Percentiles rank a stretch among this genome's conserved stretches.
Evolutionary conservation across 345 rosid genomes (phyloP).

Genomic region (Salix udensis): DNA sequence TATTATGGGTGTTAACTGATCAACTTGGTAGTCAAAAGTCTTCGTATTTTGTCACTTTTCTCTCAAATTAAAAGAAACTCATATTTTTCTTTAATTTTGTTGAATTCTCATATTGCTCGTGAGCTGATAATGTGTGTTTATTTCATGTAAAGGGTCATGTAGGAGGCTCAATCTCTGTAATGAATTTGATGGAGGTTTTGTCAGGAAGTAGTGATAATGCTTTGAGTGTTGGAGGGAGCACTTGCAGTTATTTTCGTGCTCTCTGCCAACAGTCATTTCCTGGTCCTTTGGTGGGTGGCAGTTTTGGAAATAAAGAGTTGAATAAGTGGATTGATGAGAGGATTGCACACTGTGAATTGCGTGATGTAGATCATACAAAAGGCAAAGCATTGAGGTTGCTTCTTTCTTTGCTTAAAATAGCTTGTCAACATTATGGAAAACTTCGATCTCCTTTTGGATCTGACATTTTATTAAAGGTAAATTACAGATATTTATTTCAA

Average conservation of each 20-base stretch:
- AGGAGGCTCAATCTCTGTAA: conserved; percentile 53
- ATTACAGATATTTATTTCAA: background rate
- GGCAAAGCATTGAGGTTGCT: conserved; percentile 64
- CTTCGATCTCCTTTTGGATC: conserved; percentile 87
- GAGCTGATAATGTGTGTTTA: conserved; percentile 26
- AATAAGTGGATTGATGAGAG: conserved; percentile 95
- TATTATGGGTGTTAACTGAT: background rate
- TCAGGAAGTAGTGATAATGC: conserved; percentile 33
- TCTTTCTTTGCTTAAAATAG: conserved; percentile 82
- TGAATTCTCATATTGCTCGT: background rate
- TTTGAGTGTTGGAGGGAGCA: conserved; percentile 36
- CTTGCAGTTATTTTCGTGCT: conserved; percentile 59
- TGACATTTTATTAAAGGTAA: conserved; percentile 63
- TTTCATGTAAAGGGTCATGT: conserved; percentile 52
- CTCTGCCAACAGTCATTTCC: conserved; percentile 76
- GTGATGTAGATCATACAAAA: conserved; percentile 50
- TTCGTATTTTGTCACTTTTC: conserved; percentile 5
- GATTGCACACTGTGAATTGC: conserved; percentile 56
- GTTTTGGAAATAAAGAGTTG: conserved; percentile 81
- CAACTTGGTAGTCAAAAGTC: background rate
- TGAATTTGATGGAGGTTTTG: conserved; percentile 75
- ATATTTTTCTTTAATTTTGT: background rate
- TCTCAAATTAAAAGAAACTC: background rate
- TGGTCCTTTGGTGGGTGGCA: conserved; percentile 95
- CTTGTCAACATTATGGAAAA: conserved; percentile 93